Evolutionary conservation across 2,329 filamentous ascomycete species (phyloP).

Genomic region (Colletotrichum shisoi): DNA sequence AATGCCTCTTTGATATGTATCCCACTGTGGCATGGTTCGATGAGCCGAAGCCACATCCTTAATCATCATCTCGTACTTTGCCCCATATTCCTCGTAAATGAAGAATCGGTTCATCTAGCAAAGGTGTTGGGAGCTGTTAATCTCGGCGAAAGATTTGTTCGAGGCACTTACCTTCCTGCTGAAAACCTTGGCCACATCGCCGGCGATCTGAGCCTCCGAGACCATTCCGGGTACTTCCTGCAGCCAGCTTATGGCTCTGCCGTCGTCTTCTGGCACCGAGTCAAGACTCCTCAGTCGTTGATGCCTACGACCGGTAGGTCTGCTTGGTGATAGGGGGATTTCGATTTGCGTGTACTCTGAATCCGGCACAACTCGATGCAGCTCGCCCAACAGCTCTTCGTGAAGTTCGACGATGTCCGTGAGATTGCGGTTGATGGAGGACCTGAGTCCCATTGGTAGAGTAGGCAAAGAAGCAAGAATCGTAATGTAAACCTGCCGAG

Average conservation of each 20-base stretch:
- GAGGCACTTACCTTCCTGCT: constrained; percentile 60
- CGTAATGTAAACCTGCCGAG: constrained; percentile 72
- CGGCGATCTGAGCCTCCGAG: constrained; percentile 66
- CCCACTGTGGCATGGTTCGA: constrained; percentile 75
- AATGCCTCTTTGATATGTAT: constrained; percentile 81
- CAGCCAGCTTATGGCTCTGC: constrained; percentile 51
- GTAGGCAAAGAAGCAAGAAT: constrained; percentile 76
- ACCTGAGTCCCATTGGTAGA: constrained; percentile 68
- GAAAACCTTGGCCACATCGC: constrained; percentile 69
- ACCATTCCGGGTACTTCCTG: constrained; percentile 60
- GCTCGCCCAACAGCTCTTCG: constrained; percentile 77
- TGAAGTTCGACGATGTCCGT: constrained; percentile 83
- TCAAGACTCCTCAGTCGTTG: constrained; percentile 60
- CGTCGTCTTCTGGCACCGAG: constrained; percentile 54
- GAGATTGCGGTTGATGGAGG: constrained; percentile 80
- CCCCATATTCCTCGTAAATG: constrained; percentile 89
- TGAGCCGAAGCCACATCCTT: constrained; percentile 76
- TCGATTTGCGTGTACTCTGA: constrained; percentile 67
- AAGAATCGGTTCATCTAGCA: constrained; percentile 79
- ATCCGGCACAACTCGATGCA: constrained; percentile 75
- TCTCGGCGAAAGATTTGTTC: not conserved
- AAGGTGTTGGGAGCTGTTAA: constrained; percentile 8
- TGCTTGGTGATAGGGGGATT: constrained; percentile 38
- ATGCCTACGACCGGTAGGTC: constrained; percentile 46
- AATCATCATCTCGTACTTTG: constrained; percentile 86